Evolutionary conservation across 441 rosid species (phyloP).

Genomic region (Populus hybrid): DNA sequence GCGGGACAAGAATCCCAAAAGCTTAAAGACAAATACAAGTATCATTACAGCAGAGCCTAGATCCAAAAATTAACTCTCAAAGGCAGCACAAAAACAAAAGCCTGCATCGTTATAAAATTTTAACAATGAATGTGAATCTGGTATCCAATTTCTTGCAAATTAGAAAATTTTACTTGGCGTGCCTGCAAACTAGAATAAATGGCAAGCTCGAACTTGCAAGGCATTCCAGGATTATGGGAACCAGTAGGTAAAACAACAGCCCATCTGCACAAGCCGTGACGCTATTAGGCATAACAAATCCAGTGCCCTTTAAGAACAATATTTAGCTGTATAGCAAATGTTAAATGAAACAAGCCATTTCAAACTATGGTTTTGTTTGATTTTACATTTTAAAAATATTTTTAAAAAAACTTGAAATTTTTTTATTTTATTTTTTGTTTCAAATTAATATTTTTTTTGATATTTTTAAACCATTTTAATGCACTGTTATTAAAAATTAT

Average conservation of each 20-base stretch:
- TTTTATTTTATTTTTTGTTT: no score
- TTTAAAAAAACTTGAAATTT: no score
- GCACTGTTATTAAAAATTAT: accelerated
- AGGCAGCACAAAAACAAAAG: not conserved
- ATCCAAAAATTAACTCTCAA: not conserved
- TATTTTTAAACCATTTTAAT: no score
- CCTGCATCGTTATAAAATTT: not conserved
- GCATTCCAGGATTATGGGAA: slow-evolving; percentile 56
- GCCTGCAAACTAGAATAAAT: slow-evolving; percentile 75
- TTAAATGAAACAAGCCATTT: not conserved
- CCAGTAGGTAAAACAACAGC: slow-evolving; percentile 80
- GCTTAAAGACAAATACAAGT: not conserved
- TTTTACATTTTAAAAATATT: no score
- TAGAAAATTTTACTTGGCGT: slow-evolving; percentile 12
- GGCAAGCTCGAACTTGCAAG: slow-evolving; percentile 85
- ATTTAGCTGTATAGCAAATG: not conserved
- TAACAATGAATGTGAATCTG: not conserved
- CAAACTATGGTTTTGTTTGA: not conserved
- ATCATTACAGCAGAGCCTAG: not conserved
- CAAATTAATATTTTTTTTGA: no score
- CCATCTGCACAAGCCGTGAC: slow-evolving; percentile 59
- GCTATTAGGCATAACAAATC: slow-evolving; percentile 9
- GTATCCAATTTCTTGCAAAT: not conserved
- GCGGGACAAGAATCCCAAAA: not conserved
- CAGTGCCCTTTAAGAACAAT: not conserved